Conservation (phyloP, 225 moss, liverwort and hornwort species). For the Sphagnum tenellum region DNA sequence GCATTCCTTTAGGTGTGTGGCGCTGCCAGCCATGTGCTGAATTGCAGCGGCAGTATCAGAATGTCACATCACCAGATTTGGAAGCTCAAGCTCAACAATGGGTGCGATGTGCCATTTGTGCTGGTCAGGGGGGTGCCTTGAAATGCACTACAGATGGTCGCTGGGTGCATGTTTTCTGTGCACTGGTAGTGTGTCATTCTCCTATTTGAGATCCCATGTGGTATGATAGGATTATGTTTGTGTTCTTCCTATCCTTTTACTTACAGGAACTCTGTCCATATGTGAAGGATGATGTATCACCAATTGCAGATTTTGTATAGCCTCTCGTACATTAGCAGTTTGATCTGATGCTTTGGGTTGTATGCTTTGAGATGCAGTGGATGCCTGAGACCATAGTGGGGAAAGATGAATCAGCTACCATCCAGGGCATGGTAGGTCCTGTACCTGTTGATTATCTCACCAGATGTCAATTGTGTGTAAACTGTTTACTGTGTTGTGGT, state of each 20-base stretch:
- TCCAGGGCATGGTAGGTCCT: constrained; percentile 57
- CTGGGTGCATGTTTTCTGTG: constrained; percentile 72
- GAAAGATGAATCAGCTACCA: constrained; percentile 45
- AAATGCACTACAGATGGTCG: constrained; percentile 63
- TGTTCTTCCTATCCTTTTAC: no score
- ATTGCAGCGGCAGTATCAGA: constrained; percentile 49
- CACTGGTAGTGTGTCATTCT: constrained; percentile 30
- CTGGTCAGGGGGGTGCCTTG: constrained; percentile 49
- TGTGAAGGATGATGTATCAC: no score
- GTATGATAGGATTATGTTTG: no score
- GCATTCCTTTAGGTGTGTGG: constrained; percentile 47
- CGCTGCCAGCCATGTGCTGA: constrained; percentile 58
- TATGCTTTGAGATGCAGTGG: constrained; percentile 35
- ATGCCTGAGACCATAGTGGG: constrained; percentile 59
- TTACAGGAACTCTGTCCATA: no score
- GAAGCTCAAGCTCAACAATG: constrained; percentile 31
- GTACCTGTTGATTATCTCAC: no score
- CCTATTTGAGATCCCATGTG: no score
- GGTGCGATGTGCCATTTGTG: constrained; percentile 65
- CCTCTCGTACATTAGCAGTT: neutral
- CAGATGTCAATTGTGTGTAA: no score
- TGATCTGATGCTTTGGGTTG: neutral
- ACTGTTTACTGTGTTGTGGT: no score
- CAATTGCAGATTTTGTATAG: no score
- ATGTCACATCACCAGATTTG: constrained; percentile 33